These are phyloP conservation scores for Alternaria arborescens DNA, from an alignment of 2,329 filamentous ascomycete species.

Conservation along the genomic window DNA sequence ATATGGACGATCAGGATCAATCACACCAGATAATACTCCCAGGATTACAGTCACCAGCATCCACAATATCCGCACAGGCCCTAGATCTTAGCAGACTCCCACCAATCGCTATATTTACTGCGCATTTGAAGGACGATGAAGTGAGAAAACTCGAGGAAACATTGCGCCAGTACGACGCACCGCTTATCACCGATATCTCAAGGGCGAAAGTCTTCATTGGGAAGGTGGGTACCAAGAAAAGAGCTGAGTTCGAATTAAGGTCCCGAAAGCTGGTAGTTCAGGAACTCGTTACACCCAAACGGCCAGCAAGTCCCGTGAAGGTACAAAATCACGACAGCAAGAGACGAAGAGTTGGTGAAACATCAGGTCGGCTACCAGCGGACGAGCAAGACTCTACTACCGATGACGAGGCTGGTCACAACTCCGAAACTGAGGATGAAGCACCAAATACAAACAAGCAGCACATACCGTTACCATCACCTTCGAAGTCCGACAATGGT, in stretches of 20 bases:
- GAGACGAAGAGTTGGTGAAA: slow-evolving; percentile 24
- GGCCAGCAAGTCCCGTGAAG: slow-evolving; percentile 23
- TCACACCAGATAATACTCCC: slow-evolving; percentile 29
- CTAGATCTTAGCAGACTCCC: slow-evolving; percentile 61
- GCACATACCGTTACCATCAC: slow-evolving; percentile 17
- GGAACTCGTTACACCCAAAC: slow-evolving; percentile 52
- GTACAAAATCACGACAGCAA: slow-evolving; percentile 25
- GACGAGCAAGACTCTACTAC: slow-evolving; percentile 32
- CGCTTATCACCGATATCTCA: slow-evolving; percentile 73
- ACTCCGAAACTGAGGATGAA: slow-evolving; percentile 26
- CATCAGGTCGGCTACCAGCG: slow-evolving; percentile 10
- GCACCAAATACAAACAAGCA: slow-evolving; percentile 3
- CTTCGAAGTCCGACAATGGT: slow-evolving; percentile 11
- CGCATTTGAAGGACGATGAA: slow-evolving; percentile 71
- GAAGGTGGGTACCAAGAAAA: slow-evolving; percentile 72
- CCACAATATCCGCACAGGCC: slow-evolving; percentile 24
- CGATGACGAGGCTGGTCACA: slow-evolving; percentile 29
- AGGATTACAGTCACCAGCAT: slow-evolving; percentile 27
- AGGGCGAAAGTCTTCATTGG: slow-evolving; percentile 80
- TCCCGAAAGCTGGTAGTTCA: slow-evolving; percentile 69
- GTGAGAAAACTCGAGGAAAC: slow-evolving; percentile 70
- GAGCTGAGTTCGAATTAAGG: slow-evolving; percentile 81
- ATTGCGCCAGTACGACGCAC: slow-evolving; percentile 63
- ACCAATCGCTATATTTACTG: slow-evolving; percentile 75
- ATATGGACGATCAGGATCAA: slow-evolving; percentile 32